Percentiles rank a stretch among this genome's conserved stretches.
Conservation (phyloP, 768 basidiomycete genomes). For the Podaxis pistillaris region DNA sequence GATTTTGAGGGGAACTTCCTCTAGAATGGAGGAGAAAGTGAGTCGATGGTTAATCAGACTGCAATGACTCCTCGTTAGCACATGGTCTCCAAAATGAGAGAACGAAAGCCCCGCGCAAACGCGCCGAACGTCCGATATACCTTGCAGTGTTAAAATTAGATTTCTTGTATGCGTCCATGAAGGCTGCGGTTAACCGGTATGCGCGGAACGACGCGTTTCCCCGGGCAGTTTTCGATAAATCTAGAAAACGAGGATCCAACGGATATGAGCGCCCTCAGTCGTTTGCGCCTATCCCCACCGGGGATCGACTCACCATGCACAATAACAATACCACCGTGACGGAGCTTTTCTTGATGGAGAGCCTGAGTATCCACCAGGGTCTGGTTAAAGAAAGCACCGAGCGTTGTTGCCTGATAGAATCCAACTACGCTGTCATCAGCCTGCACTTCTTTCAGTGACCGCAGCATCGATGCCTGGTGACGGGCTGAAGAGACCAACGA, state of each 20-base stretch:
- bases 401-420: conserved; percentile 87
- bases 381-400: conserved; percentile 85
- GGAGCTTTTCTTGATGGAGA: conserved; percentile 79
- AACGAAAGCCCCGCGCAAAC: conserved; percentile 1
- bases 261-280: conserved; percentile 13
- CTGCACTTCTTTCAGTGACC: conserved; percentile 87
- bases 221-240: conserved; percentile 72
- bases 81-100: conserved; percentile 14
- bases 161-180: conserved; percentile 79
- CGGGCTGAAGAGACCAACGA: conserved; percentile 46
- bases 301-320: conserved; percentile 65
- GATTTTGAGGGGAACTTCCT: conserved; percentile 83
- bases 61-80: conserved; percentile 19
- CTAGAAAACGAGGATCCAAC: conserved; percentile 35
- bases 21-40: conserved; percentile 82
- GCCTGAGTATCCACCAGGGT: conserved; percentile 79
- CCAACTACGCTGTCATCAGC: conserved; percentile 91
- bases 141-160: conserved; percentile 83
- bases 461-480: conserved; percentile 82
- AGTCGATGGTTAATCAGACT: conserved; percentile 80
- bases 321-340: conserved; percentile 83
- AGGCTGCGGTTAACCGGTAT: conserved; percentile 77
- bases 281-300: background rate
- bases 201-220: conserved; percentile 90
- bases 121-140: conserved; percentile 36